Evolutionary conservation across 2,329 filamentous ascomycete genomes (phyloP), one percentile per base, ranked within the genome.

Genomic region (Trichoderma cornu-damae): DNA sequence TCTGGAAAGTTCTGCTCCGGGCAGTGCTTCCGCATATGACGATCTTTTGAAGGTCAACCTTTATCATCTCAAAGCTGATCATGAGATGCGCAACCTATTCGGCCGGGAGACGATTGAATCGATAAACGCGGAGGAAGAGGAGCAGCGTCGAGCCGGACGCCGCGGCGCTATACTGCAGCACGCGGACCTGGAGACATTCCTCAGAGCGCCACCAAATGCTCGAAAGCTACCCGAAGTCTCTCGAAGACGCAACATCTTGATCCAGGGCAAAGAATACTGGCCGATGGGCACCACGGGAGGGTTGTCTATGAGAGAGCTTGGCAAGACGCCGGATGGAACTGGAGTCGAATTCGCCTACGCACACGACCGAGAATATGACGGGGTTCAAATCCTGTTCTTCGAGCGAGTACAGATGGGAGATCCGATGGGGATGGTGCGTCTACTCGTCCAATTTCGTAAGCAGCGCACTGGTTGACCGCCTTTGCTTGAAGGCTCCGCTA

Each of bases 211-310:
- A 14, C 79, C 83, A 22, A 79, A 80, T 1, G 65, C 66, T 3
- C 81, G 83, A 63, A 85, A 82, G 63, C 77, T 94, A 51, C 83
- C 85, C 1, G 86, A 90, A 52, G 78, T 90, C 30, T 85, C 87
- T 18, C 76, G 89, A 28, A 82, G 89, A 43, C 82, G 87, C 34
- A 96, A 96, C 67, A 80, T 89, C 11, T 93, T 96, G 67, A 84
- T 96, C 59, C 88, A 91, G 64, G 90, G 89, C 47, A 92, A 90
- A 66, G 90, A 94, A 62, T 84, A 89, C 50, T 96, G 92, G 92
- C 92, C 91, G 3, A 79, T 83, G 30, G 85, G 86, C 51, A 83
- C 90, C 1, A 86, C 88, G 32, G 89, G 88, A 14, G 94, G 94
- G 0, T 76, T 99, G 56, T 86, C 85, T 7, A 96, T 99, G 92